phyloP scores from a whole-genome alignment of 2,329 filamentous ascomycete species.

The Sporothrix mexicana region DNA sequence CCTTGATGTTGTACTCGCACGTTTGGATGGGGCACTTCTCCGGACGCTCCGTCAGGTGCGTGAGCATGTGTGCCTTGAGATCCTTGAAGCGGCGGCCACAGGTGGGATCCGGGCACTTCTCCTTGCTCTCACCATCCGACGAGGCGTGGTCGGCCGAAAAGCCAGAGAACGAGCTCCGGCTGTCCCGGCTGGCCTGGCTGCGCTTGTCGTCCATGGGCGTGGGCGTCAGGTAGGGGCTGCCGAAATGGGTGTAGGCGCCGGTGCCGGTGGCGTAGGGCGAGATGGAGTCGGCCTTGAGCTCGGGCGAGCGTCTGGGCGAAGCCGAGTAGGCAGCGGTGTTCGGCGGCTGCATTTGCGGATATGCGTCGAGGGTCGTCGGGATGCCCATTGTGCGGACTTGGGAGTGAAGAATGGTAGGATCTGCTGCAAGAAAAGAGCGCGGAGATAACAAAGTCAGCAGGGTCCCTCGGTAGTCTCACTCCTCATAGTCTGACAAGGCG shows the following conservation, averaged over 20 bases:
- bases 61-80: slow-evolving; percentile 91
- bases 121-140: slow-evolving; percentile 64
- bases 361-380: slow-evolving; percentile 56
- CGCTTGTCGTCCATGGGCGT: slow-evolving; percentile 46
- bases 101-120: slow-evolving; percentile 80
- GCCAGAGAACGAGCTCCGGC: slow-evolving; percentile 67
- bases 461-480: not conserved
- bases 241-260: slow-evolving; percentile 42
- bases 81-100: slow-evolving; percentile 90
- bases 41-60: slow-evolving; percentile 86
- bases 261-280: slow-evolving; percentile 60
- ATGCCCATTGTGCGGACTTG: slow-evolving; percentile 60
- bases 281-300: slow-evolving; percentile 54
- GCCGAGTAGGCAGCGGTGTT: slow-evolving; percentile 55
- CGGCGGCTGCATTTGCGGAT: slow-evolving; percentile 53
- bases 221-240: slow-evolving; percentile 55
- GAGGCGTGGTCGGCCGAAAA: slow-evolving; percentile 66
- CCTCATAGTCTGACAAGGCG: slow-evolving; percentile 8
- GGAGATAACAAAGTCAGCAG: slow-evolving; percentile 57
- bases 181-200: slow-evolving; percentile 59
- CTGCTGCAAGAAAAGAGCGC: slow-evolving; percentile 45
- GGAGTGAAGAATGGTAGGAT: slow-evolving; percentile 63
- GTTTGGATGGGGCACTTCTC: slow-evolving; percentile 93
- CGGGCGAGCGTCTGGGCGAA: slow-evolving; percentile 67
- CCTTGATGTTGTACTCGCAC: slow-evolving; percentile 91